Percentiles rank a stretch among this genome's conserved stretches.
These are phyloP conservation scores for Steccherinum ochraceum DNA, from an alignment of 768 basidiomycete species.

Conservation along the genomic window DNA sequence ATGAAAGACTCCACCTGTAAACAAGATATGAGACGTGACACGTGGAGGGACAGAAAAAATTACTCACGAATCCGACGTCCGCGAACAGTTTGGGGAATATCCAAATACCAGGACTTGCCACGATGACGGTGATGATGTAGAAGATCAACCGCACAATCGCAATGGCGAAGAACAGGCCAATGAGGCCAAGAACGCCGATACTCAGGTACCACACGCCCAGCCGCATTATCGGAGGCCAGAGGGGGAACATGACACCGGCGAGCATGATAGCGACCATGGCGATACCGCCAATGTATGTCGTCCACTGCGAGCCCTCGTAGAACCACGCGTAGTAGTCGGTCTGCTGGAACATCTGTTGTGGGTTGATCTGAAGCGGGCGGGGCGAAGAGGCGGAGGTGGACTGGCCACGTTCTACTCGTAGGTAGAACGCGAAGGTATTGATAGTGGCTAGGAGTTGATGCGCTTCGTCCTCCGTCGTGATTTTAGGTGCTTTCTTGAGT, in stretches of 20 bases:
- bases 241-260: conserved; percentile 97
- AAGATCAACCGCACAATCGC: conserved; percentile 89
- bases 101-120: conserved; percentile 91
- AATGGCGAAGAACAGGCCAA: conserved; percentile 86
- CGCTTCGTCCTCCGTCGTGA: conserved; percentile 75
- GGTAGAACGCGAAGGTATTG: conserved; percentile 85
- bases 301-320: conserved; percentile 91
- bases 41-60: neutral
- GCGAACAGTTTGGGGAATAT: conserved; percentile 98
- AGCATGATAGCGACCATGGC: conserved; percentile 93
- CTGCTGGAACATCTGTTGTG: conserved; percentile 70
- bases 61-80: conserved; percentile 94
- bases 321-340: conserved; percentile 96
- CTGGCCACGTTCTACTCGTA: conserved; percentile 77
- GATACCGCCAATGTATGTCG: conserved; percentile 83
- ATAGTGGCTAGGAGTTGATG: conserved; percentile 55
- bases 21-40: neutral
- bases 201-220: conserved; percentile 95
- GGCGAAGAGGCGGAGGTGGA: conserved; percentile 65
- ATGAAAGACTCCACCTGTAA: conserved; percentile 94
- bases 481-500: conserved; percentile 68
- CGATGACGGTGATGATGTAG: conserved; percentile 87
- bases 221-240: conserved; percentile 92
- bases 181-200: conserved; percentile 79
- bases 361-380: conserved; percentile 73